Evolutionary conservation across 306 rosid genomes (phyloP).

Genomic region (Gleditsia sinensis): DNA sequence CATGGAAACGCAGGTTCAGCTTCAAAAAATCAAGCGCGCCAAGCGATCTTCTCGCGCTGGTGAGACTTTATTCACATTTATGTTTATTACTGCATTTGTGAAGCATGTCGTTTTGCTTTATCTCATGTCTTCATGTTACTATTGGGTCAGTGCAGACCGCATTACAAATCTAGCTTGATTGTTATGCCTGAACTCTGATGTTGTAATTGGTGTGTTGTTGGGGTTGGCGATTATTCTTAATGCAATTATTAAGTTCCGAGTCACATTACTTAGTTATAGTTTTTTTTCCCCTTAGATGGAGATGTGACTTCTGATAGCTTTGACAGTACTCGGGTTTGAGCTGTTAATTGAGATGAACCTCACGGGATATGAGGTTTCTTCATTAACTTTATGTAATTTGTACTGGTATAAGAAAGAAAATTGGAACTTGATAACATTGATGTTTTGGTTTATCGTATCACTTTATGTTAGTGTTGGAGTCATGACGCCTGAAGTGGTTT

Average conservation of each 20-base stretch:
- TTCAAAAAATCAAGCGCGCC: slow-evolving; percentile 54
- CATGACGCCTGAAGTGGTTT: neutral
- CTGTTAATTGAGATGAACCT: neutral
- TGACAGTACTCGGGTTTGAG: neutral
- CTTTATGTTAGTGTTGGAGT: neutral
- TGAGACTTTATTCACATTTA: slow-evolving; percentile 24
- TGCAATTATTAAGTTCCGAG: too few relatives aligned
- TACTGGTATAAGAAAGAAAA: neutral
- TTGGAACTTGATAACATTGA: neutral
- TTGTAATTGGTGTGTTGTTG: slow-evolving; percentile 17
- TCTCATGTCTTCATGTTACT: neutral
- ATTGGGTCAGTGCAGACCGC: neutral
- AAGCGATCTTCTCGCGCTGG: slow-evolving; percentile 49
- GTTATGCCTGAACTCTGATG: neutral
- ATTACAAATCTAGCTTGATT: neutral
- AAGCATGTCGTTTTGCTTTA: neutral
- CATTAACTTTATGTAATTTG: neutral
- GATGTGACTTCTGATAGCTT: neutral
- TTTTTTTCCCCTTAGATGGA: too few relatives aligned
- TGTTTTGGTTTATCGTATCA: slow-evolving; percentile 9
- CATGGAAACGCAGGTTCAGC: slow-evolving; percentile 63
- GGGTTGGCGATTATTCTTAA: too few relatives aligned
- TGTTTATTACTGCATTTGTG: neutral
- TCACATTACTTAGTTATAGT: too few relatives aligned
- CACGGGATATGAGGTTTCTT: neutral